phyloP scores from a whole-genome alignment of 139 green algal genomes.

The Chlamydomonas incerta region DNA sequence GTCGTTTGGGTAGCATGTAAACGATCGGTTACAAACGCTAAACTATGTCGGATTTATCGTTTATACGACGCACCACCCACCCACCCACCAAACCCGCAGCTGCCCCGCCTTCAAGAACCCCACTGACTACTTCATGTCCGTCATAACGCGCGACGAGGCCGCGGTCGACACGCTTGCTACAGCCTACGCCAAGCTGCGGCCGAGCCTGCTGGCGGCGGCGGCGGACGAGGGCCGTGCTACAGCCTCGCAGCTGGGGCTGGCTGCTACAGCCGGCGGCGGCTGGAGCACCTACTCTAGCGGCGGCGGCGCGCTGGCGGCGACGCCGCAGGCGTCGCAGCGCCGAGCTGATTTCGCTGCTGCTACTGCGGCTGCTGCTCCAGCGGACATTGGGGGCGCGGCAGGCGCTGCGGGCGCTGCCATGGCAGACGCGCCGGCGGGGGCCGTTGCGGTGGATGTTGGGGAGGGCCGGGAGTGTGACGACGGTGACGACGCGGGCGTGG shows the following conservation, averaged over 20 bases:
- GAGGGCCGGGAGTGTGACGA: not conserved
- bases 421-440: not conserved
- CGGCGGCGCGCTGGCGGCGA: no score
- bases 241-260: not conserved
- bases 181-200: constrained; percentile 4
- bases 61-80: no score
- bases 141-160: constrained; percentile 19
- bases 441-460: not conserved
- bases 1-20: no score
- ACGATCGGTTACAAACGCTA: no score
- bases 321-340: no score
- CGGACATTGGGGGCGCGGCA: no score
- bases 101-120: constrained; percentile 78
- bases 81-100: constrained; percentile 14
- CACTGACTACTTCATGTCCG: constrained; percentile 61
- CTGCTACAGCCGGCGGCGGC: not conserved
- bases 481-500: not conserved
- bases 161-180: constrained; percentile 1
- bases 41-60: no score
- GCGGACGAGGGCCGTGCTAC: not conserved
- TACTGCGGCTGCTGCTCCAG: no score
- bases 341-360: no score
- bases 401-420: not conserved
- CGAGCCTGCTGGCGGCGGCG: not conserved
- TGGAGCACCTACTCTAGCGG: no score